Evolutionary conservation across 768 basidiomycete species (phyloP).

Genomic region (Boletus barrowsii): DNA sequence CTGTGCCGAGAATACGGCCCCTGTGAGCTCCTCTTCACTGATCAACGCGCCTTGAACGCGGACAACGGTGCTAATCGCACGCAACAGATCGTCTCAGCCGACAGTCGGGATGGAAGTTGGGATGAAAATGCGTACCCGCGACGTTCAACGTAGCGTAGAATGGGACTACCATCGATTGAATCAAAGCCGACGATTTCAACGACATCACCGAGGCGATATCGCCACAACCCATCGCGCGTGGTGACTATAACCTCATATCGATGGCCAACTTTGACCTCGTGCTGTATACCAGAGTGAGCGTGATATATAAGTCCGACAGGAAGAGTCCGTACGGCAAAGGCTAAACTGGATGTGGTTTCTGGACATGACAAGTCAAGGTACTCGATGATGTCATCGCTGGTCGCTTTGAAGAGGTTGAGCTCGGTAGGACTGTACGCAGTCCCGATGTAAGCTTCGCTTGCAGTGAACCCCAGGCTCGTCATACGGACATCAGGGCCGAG

Average conservation of each 20-base stretch:
- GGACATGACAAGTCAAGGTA: slow-evolving; percentile 14
- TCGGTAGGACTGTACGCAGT: slow-evolving; percentile 5
- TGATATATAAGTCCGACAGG: background rate
- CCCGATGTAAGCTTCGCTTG: slow-evolving; percentile 18
- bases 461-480: slow-evolving; percentile 13
- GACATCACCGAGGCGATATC: slow-evolving; percentile 23
- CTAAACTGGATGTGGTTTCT: slow-evolving; percentile 14
- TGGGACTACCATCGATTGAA: slow-evolving; percentile 17
- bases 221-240: slow-evolving; percentile 22
- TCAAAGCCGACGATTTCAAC: slow-evolving; percentile 17
- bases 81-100: background rate
- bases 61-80: slow-evolving; percentile 4
- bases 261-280: slow-evolving; percentile 12
- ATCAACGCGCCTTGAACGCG: background rate
- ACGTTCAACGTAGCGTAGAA: slow-evolving; percentile 20
- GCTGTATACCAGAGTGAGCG: slow-evolving; percentile 9
- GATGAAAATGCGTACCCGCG: slow-evolving; percentile 10
- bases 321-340: slow-evolving; percentile 5
- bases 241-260: slow-evolving; percentile 21
- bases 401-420: slow-evolving; percentile 16
- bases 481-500: slow-evolving; percentile 15
- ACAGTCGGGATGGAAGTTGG: background rate
- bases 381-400: slow-evolving; percentile 16
- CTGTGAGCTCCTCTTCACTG: slow-evolving; percentile 13
- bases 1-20: slow-evolving; percentile 11